These are phyloP conservation scores for Epithele typhae DNA, from an alignment of 768 basidiomycete species.

Conservation along the genomic window DNA sequence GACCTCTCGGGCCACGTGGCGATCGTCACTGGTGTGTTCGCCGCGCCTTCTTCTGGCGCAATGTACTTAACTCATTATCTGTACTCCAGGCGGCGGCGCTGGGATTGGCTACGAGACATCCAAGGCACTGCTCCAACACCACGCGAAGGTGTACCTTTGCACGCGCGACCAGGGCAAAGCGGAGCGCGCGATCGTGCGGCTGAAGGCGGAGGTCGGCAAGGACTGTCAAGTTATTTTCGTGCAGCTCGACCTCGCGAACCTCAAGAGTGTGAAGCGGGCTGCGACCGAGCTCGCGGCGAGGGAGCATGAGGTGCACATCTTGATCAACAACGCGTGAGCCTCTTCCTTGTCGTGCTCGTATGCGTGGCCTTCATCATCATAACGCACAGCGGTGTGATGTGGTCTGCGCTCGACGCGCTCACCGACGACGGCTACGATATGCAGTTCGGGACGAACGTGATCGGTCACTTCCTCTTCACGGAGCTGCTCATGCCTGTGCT, in stretches of 20 bases:
- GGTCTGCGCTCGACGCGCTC: slow-evolving; percentile 31
- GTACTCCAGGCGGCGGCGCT: slow-evolving; percentile 21
- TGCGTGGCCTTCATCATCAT: background rate
- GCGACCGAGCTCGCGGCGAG: slow-evolving; percentile 38
- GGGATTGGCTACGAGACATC: slow-evolving; percentile 57
- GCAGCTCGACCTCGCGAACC: slow-evolving; percentile 32
- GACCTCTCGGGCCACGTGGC: slow-evolving; percentile 35
- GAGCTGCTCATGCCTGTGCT: slow-evolving; percentile 46
- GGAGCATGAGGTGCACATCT: slow-evolving; percentile 42
- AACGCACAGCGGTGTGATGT: slow-evolving; percentile 45
- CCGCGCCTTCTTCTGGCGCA: too few species aligned
- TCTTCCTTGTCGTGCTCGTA: background rate
- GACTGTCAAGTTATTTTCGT: slow-evolving; percentile 8
- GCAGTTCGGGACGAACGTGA: slow-evolving; percentile 54
- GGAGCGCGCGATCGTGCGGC: slow-evolving; percentile 18
- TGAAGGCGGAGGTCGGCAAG: slow-evolving; percentile 26
- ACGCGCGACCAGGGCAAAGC: slow-evolving; percentile 17
- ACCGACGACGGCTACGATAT: slow-evolving; percentile 50
- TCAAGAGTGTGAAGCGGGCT: slow-evolving; percentile 32
- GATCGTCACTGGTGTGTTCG: slow-evolving; percentile 31
- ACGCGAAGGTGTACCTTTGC: slow-evolving; percentile 28
- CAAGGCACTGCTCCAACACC: slow-evolving; percentile 27
- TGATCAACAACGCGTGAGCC: slow-evolving; percentile 52
- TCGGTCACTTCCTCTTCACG: slow-evolving; percentile 33
- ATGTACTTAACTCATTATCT: background rate